Percentiles rank a stretch among this genome's conserved stretches.
These are phyloP conservation scores for Epichloe scottii DNA, from an alignment of 2,329 filamentous ascomycete genomes.

Conservation along the genomic window DNA sequence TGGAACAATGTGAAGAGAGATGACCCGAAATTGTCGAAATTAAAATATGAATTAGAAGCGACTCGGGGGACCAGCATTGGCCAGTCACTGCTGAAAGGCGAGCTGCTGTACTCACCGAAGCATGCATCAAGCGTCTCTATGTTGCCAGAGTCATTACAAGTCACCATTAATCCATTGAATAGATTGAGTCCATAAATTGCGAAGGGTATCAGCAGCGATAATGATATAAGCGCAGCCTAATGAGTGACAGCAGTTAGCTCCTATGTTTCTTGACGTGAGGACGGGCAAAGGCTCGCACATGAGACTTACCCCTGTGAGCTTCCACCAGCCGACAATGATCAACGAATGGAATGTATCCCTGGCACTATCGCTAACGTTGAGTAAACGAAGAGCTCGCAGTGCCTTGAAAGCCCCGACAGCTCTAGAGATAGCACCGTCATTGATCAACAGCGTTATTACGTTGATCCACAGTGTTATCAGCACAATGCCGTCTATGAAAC, in stretches of 20 bases:
- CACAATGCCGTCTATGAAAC: slow-evolving; percentile 85
- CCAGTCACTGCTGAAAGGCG: slow-evolving; percentile 65
- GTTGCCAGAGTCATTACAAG: slow-evolving; percentile 56
- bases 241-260: slow-evolving; percentile 7
- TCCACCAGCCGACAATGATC: slow-evolving; percentile 88
- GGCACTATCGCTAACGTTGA: slow-evolving; percentile 94
- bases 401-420: slow-evolving; percentile 96
- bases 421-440: slow-evolving; percentile 74
- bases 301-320: slow-evolving; percentile 63
- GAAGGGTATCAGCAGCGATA: slow-evolving; percentile 90
- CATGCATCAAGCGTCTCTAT: slow-evolving; percentile 58
- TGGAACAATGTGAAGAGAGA: slow-evolving; percentile 95
- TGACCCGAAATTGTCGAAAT: slow-evolving; percentile 90
- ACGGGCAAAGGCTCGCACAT: background rate
- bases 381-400: slow-evolving; percentile 72
- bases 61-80: slow-evolving; percentile 70
- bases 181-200: slow-evolving; percentile 92
- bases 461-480: slow-evolving; percentile 93
- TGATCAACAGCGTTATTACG: slow-evolving; percentile 67
- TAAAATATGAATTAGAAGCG: slow-evolving; percentile 71
- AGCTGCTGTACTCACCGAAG: slow-evolving; percentile 67
- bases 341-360: slow-evolving; percentile 94
- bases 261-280: background rate
- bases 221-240: slow-evolving; percentile 75
- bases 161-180: slow-evolving; percentile 69